Base-by-base conservation (phyloP, 805 yeast species). In the Candida argentea region DNA sequence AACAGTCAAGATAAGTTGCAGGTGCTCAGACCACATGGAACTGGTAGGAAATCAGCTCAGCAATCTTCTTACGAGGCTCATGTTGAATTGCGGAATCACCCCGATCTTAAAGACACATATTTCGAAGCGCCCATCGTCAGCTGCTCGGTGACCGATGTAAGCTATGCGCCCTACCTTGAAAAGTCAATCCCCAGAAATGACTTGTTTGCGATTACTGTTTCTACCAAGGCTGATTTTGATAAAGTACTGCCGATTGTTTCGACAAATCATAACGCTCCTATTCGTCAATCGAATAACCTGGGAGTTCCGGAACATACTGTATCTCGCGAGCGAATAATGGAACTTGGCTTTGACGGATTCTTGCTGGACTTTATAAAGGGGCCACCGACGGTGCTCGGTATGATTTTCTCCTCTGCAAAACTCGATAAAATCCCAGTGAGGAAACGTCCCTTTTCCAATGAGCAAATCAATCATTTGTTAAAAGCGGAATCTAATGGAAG, bases 281-380 rank as follows among this genome's bases (percentile, higher is more conserved):
- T 77, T 28, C 72, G 85, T 64, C 67, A 73, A 1, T 38, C 43
- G 35, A 32, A 48, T 33, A 18, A 31, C 25, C 9, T 31, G 28
- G 28, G 32, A n/a, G 35, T 36, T 23, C 60, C 29, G 35, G 21
- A 25, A 30, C 47, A 39, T 5, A 40, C 42, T 3, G 35, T 45
- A 23, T 34, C 48, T 2, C 24, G 32, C 2, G 58, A 57, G 6
- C 45, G 63, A 26, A 40, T 85, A 2, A 42, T 37, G 16, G 20
- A 32, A 0, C 50, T 59, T 14, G 95, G 95, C 0, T 86, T 91
- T 49, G 94, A 82, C 31, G 91, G 94, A 1, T 83, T 72, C 43
- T 39, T 86, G 15, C 51, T 68, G 2, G 95, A 91, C 41, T 72
- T 72, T 36, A 43, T 89, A 3, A 51, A 55, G 3, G 97, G 95